A percentile compares a stretch with the other conserved stretches of the same genome.
Evolutionary conservation across 2,329 filamentous ascomycete genomes (phyloP).

Genomic region (Neonectria sp.): DNA sequence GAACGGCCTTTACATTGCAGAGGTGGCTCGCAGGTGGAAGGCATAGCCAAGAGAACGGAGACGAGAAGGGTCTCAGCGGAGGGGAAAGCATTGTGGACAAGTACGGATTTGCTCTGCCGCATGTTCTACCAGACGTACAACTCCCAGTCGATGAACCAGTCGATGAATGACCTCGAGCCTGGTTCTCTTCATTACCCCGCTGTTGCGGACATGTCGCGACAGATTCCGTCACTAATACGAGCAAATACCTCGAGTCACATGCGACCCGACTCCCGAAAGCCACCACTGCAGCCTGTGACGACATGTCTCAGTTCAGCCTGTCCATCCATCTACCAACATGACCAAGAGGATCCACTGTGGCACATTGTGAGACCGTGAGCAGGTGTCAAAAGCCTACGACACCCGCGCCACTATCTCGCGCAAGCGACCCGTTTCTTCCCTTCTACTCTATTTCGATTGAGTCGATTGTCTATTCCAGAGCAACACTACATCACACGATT

Average conservation of each 20-base stretch:
- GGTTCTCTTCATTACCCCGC: not conserved
- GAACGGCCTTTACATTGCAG: constrained; percentile 57
- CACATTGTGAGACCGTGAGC: constrained; percentile 29
- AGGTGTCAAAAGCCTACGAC: constrained; percentile 29
- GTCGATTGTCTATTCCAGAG: not conserved
- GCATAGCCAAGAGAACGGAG: constrained; percentile 9
- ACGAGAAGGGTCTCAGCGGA: constrained; percentile 42
- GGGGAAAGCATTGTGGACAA: constrained; percentile 46
- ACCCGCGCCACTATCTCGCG: constrained; percentile 7
- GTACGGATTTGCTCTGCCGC: constrained; percentile 44
- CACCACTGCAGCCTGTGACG: constrained; percentile 34
- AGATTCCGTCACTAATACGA: not conserved
- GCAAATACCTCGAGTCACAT: not conserved
- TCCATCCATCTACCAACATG: constrained; percentile 12
- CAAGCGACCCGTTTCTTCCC: not conserved
- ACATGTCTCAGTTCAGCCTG: constrained; percentile 39
- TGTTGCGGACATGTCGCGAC: not conserved
- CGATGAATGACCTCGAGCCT: constrained; percentile 7
- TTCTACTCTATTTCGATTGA: not conserved
- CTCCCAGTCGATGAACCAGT: constrained; percentile 34
- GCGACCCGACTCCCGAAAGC: constrained; percentile 15
- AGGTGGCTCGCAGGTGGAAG: constrained; percentile 57
- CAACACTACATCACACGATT: not conserved
- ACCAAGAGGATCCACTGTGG: constrained; percentile 20
- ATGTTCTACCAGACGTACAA: constrained; percentile 37